Conservation (phyloP, 2,329 filamentous ascomycete genomes). For the Diaporthe citri region DNA sequence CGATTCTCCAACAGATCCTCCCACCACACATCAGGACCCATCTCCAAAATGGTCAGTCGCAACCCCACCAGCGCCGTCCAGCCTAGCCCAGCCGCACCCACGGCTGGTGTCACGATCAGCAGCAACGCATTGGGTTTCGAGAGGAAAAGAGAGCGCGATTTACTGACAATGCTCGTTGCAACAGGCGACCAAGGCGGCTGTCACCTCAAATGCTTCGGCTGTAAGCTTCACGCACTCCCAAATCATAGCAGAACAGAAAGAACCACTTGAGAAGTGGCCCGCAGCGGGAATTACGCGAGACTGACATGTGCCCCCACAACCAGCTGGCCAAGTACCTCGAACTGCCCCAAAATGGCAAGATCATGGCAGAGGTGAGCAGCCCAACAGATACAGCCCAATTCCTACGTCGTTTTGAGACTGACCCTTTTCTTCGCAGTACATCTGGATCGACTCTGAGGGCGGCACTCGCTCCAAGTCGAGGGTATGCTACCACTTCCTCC, state of each 20-base stretch:
- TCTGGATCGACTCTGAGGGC: constrained; percentile 91
- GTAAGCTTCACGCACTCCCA: not conserved
- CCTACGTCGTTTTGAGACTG: not conserved
- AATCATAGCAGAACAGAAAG: not conserved
- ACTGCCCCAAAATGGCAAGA: constrained; percentile 87
- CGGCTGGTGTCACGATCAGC: constrained; percentile 13
- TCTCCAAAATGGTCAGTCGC: constrained; percentile 21
- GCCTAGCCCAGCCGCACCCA: not conserved
- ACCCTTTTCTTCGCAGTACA: constrained; percentile 70
- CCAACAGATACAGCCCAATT: not conserved
- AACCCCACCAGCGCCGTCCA: not conserved
- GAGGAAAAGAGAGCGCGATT: not conserved
- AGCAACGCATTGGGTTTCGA: not conserved
- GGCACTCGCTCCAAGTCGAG: constrained; percentile 94
- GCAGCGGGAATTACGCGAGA: constrained; percentile 20
- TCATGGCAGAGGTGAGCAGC: constrained; percentile 76
- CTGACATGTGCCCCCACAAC: constrained; percentile 43
- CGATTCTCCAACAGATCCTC: not conserved
- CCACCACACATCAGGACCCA: not conserved
- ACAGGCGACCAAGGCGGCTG: constrained; percentile 27
- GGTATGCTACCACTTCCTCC: constrained; percentile 70
- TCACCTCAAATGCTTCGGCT: constrained; percentile 21
- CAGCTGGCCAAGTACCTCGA: constrained; percentile 93
- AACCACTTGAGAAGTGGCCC: constrained; percentile 7
- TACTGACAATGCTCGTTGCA: constrained; percentile 7